phyloP scores from a whole-genome alignment of 352 stramenopile species.

The Phytophthora podocarpi region DNA sequence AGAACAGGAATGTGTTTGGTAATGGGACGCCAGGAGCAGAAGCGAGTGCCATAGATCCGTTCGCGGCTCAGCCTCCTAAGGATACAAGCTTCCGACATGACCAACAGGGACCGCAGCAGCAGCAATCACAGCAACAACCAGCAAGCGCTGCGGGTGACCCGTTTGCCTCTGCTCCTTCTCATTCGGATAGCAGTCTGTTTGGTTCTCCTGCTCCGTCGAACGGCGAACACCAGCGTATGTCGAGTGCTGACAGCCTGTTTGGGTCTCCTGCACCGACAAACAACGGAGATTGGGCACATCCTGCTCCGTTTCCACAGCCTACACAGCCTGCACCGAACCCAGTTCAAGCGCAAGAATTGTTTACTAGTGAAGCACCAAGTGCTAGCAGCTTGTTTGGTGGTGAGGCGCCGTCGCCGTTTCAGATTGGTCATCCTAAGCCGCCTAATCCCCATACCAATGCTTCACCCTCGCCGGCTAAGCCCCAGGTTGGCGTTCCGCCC shows the following conservation, averaged over 20 bases:
- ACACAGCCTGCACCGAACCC: slow-evolving; percentile 15
- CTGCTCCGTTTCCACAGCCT: background rate
- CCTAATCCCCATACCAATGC: background rate
- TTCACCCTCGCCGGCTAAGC: slow-evolving; percentile 9
- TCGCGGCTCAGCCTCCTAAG: slow-evolving; percentile 12
- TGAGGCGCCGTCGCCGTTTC: slow-evolving; percentile 9
- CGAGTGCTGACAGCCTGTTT: slow-evolving; percentile 41
- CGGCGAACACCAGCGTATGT: slow-evolving; percentile 10
- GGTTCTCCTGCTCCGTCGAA: slow-evolving; percentile 15
- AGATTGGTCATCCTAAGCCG: background rate
- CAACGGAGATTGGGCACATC: slow-evolving; percentile 15
- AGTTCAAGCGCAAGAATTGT: slow-evolving; percentile 39
- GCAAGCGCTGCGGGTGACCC: slow-evolving; percentile 10
- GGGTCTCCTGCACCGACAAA: slow-evolving; percentile 22
- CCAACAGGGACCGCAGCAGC: slow-evolving; percentile 9
- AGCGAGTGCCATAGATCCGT: slow-evolving; percentile 17
- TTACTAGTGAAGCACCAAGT: slow-evolving; percentile 36
- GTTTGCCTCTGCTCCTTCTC: slow-evolving; percentile 15
- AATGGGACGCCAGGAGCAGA: background rate
- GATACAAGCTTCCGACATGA: slow-evolving; percentile 1
- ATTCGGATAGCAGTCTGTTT: slow-evolving; percentile 26
- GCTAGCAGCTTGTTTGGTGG: slow-evolving; percentile 46
- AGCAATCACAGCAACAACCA: slow-evolving; percentile 6
- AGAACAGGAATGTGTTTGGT: slow-evolving; percentile 23
- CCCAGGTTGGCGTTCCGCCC: background rate